These are phyloP conservation scores for Raffaelea ambrosiae DNA, from an alignment of 2,329 filamentous ascomycete species.

Conservation along the genomic window DNA sequence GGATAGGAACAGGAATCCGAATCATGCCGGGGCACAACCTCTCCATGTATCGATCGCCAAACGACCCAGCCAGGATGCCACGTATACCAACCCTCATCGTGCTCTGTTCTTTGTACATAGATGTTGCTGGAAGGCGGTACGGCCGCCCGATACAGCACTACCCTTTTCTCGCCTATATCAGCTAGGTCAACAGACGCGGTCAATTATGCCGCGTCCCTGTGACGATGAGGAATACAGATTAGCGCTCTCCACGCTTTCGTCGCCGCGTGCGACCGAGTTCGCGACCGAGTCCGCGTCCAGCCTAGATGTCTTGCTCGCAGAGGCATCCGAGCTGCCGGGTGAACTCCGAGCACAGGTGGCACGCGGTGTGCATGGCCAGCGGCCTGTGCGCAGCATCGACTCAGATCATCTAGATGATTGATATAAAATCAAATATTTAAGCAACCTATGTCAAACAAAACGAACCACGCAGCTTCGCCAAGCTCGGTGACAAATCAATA, in stretches of 20 bases:
- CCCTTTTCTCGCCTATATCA: constrained; percentile 1
- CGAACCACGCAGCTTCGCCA: constrained; percentile 1
- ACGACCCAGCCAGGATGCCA: constrained; percentile 7
- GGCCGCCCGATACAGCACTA: neutral
- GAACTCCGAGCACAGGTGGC: constrained; percentile 1
- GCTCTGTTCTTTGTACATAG: constrained; percentile 4
- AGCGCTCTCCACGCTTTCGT: constrained; percentile 3
- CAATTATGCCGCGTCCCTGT: constrained; percentile 2
- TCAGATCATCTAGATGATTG: constrained; percentile 1
- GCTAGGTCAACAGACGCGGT: constrained; percentile 6
- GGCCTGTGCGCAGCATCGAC: constrained; percentile 2
- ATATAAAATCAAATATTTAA: neutral
- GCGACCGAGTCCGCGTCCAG: neutral
- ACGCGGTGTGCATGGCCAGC: neutral
- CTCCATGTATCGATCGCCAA: constrained; percentile 1
- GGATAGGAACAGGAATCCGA: neutral
- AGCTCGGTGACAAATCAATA: neutral
- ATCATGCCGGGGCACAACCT: neutral
- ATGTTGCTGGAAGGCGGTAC: constrained; percentile 5
- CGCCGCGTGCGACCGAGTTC: neutral
- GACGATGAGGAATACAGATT: constrained; percentile 1
- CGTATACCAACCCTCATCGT: neutral
- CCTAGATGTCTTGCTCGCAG: constrained; percentile 1
- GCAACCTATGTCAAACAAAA: neutral
- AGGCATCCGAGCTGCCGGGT: constrained; percentile 1